phyloP scores from a whole-genome alignment of 768 basidiomycete species.

The Tephrocybe sp. region DNA sequence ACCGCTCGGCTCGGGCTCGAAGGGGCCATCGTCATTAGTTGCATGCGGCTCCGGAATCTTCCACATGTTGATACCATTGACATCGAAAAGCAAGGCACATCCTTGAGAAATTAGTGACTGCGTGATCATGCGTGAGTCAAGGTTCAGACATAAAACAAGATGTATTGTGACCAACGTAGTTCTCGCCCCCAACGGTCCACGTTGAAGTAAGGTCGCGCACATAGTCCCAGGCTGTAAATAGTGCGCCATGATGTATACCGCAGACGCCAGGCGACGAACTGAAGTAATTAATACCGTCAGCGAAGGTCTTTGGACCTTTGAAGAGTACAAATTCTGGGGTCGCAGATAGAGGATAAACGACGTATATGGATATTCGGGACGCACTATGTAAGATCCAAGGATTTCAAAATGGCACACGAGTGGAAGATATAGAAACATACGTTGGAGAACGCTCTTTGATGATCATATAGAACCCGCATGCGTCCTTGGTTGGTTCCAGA shows the following conservation, averaged over 20 bases:
- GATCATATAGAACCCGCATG: slow-evolving; percentile 2
- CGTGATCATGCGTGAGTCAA: not conserved
- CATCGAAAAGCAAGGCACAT: slow-evolving; percentile 8
- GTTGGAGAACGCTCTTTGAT: slow-evolving; percentile 3
- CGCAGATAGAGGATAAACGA: not conserved
- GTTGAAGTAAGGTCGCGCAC: not conserved
- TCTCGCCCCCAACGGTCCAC: slow-evolving; percentile 9
- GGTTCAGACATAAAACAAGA: not conserved
- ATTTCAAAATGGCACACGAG: not conserved
- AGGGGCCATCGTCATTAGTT: slow-evolving; percentile 1
- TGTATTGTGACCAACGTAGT: not conserved
- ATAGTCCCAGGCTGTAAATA: slow-evolving; percentile 8
- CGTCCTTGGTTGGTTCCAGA: slow-evolving; percentile 5
- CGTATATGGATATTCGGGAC: not conserved
- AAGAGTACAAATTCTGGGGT: slow-evolving; percentile 4
- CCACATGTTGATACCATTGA: slow-evolving; percentile 7
- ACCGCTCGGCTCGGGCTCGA: not conserved
- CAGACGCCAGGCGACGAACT: slow-evolving; percentile 4
- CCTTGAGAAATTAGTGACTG: slow-evolving; percentile 8
- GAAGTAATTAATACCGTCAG: not conserved
- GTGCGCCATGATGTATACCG: not conserved
- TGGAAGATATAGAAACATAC: not conserved
- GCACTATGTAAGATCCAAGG: not conserved
- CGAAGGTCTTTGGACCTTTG: not conserved
- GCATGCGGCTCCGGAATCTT: slow-evolving; percentile 3